phyloP scores from a whole-genome alignment of 352 stramenopile genomes.

The Pythium rishiriense region DNA sequence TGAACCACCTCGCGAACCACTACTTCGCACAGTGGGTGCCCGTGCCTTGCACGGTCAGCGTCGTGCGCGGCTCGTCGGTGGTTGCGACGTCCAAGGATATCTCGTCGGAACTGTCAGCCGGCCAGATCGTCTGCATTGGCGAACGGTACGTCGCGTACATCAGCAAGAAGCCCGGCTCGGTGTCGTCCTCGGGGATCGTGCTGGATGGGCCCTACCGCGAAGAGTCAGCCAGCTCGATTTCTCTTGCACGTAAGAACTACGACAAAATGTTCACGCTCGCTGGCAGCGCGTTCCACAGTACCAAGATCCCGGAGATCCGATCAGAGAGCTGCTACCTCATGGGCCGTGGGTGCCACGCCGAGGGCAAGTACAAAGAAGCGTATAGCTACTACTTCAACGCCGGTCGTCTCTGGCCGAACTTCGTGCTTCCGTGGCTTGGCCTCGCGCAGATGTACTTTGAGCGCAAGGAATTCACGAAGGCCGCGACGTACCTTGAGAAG shows the following conservation, averaged over 20 bases:
- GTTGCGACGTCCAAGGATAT: constrained; percentile 88
- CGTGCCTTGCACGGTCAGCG: constrained; percentile 83
- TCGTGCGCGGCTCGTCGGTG: constrained; percentile 84
- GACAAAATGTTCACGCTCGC: constrained; percentile 90
- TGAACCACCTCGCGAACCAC: constrained; percentile 98
- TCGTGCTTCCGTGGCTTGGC: constrained; percentile 84
- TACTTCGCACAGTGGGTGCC: constrained; percentile 98
- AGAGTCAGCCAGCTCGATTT: constrained; percentile 58
- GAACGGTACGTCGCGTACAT: constrained; percentile 91
- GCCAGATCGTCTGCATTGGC: constrained; percentile 93
- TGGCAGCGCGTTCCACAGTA: constrained; percentile 87
- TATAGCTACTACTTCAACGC: constrained; percentile 97
- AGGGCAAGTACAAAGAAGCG: constrained; percentile 94
- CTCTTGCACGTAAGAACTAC: constrained; percentile 86
- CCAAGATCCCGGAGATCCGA: constrained; percentile 90
- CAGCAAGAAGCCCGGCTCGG: constrained; percentile 58
- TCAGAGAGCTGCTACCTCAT: constrained; percentile 97
- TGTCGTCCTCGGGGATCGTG: constrained; percentile 63
- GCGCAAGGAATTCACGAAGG: constrained; percentile 83
- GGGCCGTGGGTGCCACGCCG: constrained; percentile 93
- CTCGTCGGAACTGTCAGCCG: constrained; percentile 83
- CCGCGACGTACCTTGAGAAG: constrained; percentile 84
- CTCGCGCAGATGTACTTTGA: constrained; percentile 91
- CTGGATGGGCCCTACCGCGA: constrained; percentile 84
- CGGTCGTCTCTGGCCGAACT: constrained; percentile 84